These are phyloP conservation scores for Talaromyces sp. DNA, from an alignment of 2,329 filamentous ascomycete species.

Conservation along the genomic window DNA sequence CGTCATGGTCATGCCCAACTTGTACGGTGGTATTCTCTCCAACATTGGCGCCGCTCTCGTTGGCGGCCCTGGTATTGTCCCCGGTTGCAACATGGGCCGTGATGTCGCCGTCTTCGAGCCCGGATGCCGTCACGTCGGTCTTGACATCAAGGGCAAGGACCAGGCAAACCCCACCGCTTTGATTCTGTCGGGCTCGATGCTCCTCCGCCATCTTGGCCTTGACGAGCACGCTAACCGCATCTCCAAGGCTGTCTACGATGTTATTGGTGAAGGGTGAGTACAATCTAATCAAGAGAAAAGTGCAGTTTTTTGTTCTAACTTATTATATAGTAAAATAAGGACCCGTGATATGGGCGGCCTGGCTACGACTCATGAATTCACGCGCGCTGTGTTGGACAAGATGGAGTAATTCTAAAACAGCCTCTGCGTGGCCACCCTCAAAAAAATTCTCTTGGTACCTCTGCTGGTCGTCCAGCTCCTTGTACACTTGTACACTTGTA, in stretches of 20 bases:
- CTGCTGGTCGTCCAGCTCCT: constrained; percentile 5
- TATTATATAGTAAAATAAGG: constrained; percentile 63
- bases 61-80: constrained; percentile 92
- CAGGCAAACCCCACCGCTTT: constrained; percentile 97
- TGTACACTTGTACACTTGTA: constrained; percentile 14
- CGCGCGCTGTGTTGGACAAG: constrained; percentile 85
- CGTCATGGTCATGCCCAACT: constrained; percentile 99
- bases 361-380: constrained; percentile 90
- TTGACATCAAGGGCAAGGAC: constrained; percentile 99
- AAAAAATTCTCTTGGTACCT: not conserved
- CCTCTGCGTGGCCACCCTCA: not conserved
- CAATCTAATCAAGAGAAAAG: not conserved
- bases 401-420: constrained; percentile 64
- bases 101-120: constrained; percentile 98
- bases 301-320: constrained; percentile 36
- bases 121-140: constrained; percentile 96
- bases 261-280: constrained; percentile 84
- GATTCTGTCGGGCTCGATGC: constrained; percentile 93
- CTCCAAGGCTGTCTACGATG: constrained; percentile 72
- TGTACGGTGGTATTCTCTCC: constrained; percentile 97
- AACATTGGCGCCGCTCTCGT: constrained; percentile 98
- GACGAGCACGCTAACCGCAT: constrained; percentile 99
- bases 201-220: constrained; percentile 91
- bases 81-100: constrained; percentile 98
- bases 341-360: constrained; percentile 95